Conservation (phyloP, 2,329 filamentous ascomycete species). For the Rhynchosporium secalis region DNA sequence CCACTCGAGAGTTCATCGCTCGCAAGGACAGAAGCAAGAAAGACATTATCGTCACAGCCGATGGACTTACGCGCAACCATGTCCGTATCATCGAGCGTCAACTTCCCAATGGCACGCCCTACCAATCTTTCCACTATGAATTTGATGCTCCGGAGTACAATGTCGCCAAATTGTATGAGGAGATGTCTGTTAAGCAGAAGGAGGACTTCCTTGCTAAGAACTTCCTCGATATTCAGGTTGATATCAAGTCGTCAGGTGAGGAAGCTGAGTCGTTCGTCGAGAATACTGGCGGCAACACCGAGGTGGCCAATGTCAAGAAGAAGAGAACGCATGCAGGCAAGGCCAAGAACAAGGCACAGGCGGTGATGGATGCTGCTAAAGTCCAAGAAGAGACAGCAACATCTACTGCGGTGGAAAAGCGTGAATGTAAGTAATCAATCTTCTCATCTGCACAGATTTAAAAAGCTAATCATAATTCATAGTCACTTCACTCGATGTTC, state of each 20-base stretch:
- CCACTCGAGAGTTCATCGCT: neutral
- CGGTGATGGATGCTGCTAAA: neutral
- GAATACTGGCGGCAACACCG: neutral
- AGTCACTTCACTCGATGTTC: slow-evolving; percentile 18
- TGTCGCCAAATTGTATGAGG: slow-evolving; percentile 11
- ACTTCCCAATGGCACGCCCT: slow-evolving; percentile 16
- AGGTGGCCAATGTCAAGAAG: neutral
- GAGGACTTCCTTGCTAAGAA: slow-evolving; percentile 23
- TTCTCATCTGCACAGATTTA: neutral
- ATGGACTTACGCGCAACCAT: slow-evolving; percentile 23
- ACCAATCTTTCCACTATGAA: slow-evolving; percentile 14
- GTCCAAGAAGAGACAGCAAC: neutral
- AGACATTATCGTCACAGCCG: slow-evolving; percentile 26
- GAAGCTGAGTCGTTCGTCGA: neutral
- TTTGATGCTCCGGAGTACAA: slow-evolving; percentile 17
- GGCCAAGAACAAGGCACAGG: neutral
- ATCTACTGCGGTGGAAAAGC: neutral
- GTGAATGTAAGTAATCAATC: neutral
- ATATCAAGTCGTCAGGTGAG: slow-evolving; percentile 7
- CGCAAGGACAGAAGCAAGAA: slow-evolving; percentile 24
- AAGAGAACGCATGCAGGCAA: neutral
- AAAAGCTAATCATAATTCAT: neutral
- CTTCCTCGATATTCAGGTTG: slow-evolving; percentile 27
- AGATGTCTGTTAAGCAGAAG: slow-evolving; percentile 16
- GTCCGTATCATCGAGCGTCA: slow-evolving; percentile 19